Evolutionary conservation across 1,284 basidiomycete genomes (phyloP), one percentile per base, ranked within the genome.

Genomic region (Melanopsichium pennsylvanicum): DNA sequence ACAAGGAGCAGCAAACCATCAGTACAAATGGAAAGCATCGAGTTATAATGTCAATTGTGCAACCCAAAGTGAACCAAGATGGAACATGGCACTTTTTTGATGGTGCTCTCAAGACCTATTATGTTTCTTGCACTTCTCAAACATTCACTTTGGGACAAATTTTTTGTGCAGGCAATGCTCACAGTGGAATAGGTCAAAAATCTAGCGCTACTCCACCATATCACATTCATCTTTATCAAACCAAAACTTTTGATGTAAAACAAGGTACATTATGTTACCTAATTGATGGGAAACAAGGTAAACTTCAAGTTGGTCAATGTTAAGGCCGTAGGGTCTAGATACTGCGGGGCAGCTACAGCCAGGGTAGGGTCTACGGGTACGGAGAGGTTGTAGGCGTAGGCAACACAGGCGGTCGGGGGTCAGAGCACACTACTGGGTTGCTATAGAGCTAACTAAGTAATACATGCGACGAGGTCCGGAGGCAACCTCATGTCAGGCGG

Each of bases 151-250:
- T 57, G 11, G 73, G 74, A 3, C 75, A 80, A 47, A 50, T 80
- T 35, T 80, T 80, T 54, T 75, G 76, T 25, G 76, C 76, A 5
- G 57, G 47, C 8, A 62, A 64, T 22, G 59, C 66, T 16, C 75
- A 78, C 44, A 75, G 77, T 18, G 76, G 73, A 5, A 55, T 70
- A 12, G 79, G 79, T 3, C 37, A 58, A 19, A 50, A 62, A 13
- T 68, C 70, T 18, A 80, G 74, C 10, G 73, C 74, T n/a, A 80
- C 78, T 13, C 80, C 80, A 18, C 79, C 80, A 0, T 79, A 78
- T 42, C 80, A 81, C 46, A 75, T 69, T 26, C 79, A 81, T 40
- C 64, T 70, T 19, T 81, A 63, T 50, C 80, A 81, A 32, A 51
- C 68, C 36, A 79, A 81, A 52, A 72, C 66, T 7, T 81, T 81